Base-by-base conservation (phyloP, 768 basidiomycete species). In the Rubroboletus pulcherrimus region DNA sequence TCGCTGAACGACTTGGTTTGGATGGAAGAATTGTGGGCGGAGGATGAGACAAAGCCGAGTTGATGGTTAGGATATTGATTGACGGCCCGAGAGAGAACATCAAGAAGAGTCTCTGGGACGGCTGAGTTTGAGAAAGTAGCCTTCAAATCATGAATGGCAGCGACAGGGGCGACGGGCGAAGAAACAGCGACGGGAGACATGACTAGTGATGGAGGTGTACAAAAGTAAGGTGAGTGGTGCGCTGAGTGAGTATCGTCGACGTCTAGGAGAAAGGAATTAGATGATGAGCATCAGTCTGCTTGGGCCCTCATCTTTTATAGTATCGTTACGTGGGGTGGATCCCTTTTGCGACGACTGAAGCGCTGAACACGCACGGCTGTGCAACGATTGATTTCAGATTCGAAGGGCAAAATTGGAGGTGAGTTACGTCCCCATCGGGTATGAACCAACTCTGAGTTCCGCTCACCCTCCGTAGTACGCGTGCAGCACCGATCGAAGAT, bases 41-140 rank as follows among this genome's bases (percentile, higher is more conserved):
- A 70, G 9, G 68, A 71, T 0, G 70, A 61, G 33, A 70, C 51
- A 14, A 70, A 70, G 11, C 59, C 51, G 39, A 70, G 66, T 17
- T 70, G 59, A 26, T 62, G 70, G 3, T 39, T 26, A 9, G 70
- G 64, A 33, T 70, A 68, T 8, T 55, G 59, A 7, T 15, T 21
- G 11, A 56, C 63, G 7, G 64, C 70, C 12, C 47, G 60, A 47
- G 62, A 59, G 24, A 72, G 21, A 24, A 68, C 51, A 11, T 68
- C 64, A 15, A 62, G 47, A 7, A 70, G 59, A 7, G 66, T 71
- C 9, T 57, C 49, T 43, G 55, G 54, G 42, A 45, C 55, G 0
- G 48, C 21, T 44, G 57, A 31, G 6, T 29, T 48, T 3, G 53
- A 33, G n/a, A 70, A 30, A 7, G 65, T 51, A 21, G 49, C 35